A percentile compares a stretch with the other conserved stretches of the same genome.
phyloP scores from a whole-genome alignment of 805 yeast species.

The Candida fluviatilis region DNA sequence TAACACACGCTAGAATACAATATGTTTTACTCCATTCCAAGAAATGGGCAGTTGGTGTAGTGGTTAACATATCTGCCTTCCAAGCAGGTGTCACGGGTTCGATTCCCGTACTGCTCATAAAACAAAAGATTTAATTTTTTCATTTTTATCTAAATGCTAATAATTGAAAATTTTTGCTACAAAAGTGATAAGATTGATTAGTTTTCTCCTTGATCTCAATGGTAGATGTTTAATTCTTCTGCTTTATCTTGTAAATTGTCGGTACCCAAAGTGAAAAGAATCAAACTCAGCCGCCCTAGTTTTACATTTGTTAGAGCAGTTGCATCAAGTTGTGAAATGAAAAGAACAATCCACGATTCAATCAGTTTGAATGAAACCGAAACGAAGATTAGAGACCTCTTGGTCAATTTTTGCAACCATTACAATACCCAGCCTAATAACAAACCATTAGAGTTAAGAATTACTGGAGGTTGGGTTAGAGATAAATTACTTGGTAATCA shows the following conservation, averaged over 20 bases:
- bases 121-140: slow-evolving; percentile 38
- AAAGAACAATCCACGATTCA: slow-evolving; percentile 12
- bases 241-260: neutral
- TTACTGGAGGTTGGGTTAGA: slow-evolving; percentile 98
- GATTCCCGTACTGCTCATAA: slow-evolving; percentile 83
- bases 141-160: slow-evolving; percentile 10
- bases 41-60: slow-evolving; percentile 78
- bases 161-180: neutral
- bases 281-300: neutral
- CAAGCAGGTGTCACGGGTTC: slow-evolving; percentile 94
- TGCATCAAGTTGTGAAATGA: slow-evolving; percentile 9
- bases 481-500: slow-evolving; percentile 81
- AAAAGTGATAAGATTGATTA: neutral
- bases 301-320: neutral
- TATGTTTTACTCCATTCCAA: neutral
- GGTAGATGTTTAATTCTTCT: slow-evolving; percentile 1
- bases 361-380: slow-evolving; percentile 41
- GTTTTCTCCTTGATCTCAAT: neutral
- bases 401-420: slow-evolving; percentile 37
- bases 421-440: slow-evolving; percentile 25
- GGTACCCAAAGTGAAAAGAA: neutral
- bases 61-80: slow-evolving; percentile 91
- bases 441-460: slow-evolving; percentile 51
- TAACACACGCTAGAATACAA: no score
- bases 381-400: slow-evolving; percentile 31